Evolutionary conservation across 1,284 basidiomycete genomes (phyloP), one percentile per base, ranked within the genome.

Genomic region (Peniophora sp.): DNA sequence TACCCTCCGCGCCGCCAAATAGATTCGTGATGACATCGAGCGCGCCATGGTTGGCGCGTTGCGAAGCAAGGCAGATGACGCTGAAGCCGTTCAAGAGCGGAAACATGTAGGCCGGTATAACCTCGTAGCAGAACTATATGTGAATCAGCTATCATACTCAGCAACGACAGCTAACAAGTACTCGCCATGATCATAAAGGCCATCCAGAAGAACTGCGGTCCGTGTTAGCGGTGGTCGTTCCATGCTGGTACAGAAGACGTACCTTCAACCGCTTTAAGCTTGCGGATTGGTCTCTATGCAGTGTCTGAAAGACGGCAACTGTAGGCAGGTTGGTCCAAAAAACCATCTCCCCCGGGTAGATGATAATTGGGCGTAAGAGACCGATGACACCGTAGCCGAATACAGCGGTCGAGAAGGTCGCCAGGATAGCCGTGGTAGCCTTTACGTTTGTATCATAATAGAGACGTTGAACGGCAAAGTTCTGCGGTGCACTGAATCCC

Each of bases 321-420:
- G 27, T 32, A 5, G 27, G 27, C 27, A 32, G 12, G 27, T 32
- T 32, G 5, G 27, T 60, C 69, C 83, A 85, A 64, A 84, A 85
- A 27, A 87, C 80, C 79, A 83, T 83, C 61, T 81, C 78, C n/a
- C 79, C 77, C 0, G 84, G 83, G 61, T 81, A 81, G n/a, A 85
- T 82, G 0, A 79, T 78, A 45, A 85, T 69, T 9, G 78, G 78
- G 2, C 78, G 73, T 6, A 81, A 62, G 3, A 81, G 58, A 2
- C 79, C 79, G 24, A 81, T 74, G 2, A 85, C 65, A 5, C 81
- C 81, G 57, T 82, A 84, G 65, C 83, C 83, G 58, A 85, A 83
- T 55, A 78, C 75, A 1, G 78, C 77, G 1, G 83, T 83, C 0
- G 81, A 83, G 62, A 85, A 79, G 0, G 79, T 83, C 0, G 78